phyloP scores from a whole-genome alignment of 495 filamentous ascomycete genomes.

The Xeromyces bisporus region DNA sequence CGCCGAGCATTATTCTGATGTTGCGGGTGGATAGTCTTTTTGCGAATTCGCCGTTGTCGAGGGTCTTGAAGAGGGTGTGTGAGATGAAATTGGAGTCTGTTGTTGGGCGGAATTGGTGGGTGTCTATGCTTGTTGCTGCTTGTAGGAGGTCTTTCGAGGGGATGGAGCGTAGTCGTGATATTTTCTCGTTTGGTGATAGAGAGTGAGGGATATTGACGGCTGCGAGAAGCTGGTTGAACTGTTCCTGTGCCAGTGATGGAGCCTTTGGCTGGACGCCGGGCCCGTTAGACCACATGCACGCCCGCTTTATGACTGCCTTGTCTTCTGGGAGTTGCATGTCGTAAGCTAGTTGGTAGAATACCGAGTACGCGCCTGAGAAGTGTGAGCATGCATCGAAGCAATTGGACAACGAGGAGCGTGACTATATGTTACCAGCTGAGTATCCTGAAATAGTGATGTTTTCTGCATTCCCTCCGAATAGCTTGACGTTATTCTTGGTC shows the following conservation, averaged over 20 bases:
- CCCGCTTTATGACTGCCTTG: slow-evolving; percentile 26
- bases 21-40: slow-evolving; percentile 21
- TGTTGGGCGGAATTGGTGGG: slow-evolving; percentile 38
- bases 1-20: slow-evolving; percentile 35
- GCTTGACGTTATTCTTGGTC: slow-evolving; percentile 41
- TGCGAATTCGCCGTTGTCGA: slow-evolving; percentile 34
- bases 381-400: too few relatives aligned
- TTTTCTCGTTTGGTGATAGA: slow-evolving; percentile 24
- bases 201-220: slow-evolving; percentile 26
- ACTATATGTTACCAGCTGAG: slow-evolving; percentile 43
- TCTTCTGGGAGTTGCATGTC: slow-evolving; percentile 30
- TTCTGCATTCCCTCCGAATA: slow-evolving; percentile 44
- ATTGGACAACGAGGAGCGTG: too few relatives aligned
- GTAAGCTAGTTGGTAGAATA: slow-evolving; percentile 40
- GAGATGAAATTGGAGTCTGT: slow-evolving; percentile 34
- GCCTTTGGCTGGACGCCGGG: slow-evolving; percentile 37
- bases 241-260: slow-evolving; percentile 26
- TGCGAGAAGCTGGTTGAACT: slow-evolving; percentile 38
- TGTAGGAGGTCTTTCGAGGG: slow-evolving; percentile 22
- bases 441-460: slow-evolving; percentile 50
- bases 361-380: slow-evolving; percentile 45
- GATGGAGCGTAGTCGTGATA: slow-evolving; percentile 26
- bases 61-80: slow-evolving; percentile 22
- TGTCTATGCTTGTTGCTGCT: slow-evolving; percentile 17
- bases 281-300: slow-evolving; percentile 39